A percentile compares a stretch with the other conserved stretches of the same genome.
These are phyloP conservation scores for Chaetomium tenue DNA, from an alignment of 495 filamentous ascomycete species.

Conservation along the genomic window DNA sequence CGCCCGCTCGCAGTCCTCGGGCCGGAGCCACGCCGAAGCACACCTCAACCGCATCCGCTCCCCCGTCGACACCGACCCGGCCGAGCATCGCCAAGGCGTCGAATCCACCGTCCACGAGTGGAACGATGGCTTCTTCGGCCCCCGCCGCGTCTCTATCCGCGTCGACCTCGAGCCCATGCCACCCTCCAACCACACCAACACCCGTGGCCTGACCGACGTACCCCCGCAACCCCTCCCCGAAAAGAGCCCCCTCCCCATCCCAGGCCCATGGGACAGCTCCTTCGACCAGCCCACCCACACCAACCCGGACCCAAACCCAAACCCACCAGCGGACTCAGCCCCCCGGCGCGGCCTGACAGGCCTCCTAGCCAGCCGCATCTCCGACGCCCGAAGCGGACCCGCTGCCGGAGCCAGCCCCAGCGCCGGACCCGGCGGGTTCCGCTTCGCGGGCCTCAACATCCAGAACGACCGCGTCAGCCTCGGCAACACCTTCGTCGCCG, in stretches of 20 bases:
- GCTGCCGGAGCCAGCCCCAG: neutral
- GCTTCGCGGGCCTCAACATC: conserved; percentile 38
- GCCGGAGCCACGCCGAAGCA: conserved; percentile 35
- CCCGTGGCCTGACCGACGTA: neutral
- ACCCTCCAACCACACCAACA: neutral
- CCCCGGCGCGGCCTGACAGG: too few species aligned
- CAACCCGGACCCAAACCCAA: too few species aligned
- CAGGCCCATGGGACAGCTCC: neutral
- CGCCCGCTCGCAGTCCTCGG: conserved; percentile 16
- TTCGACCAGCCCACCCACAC: too few species aligned
- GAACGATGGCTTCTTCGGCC: conserved; percentile 52
- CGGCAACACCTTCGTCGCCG: conserved; percentile 42
- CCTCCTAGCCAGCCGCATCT: neutral
- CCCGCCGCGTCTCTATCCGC: conserved; percentile 35
- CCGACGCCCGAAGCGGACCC: neutral
- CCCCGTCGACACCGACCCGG: conserved; percentile 6
- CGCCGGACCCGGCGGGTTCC: conserved; percentile 28
- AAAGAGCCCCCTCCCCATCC: conserved; percentile 9
- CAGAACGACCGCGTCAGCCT: conserved; percentile 42
- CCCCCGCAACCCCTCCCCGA: neutral
- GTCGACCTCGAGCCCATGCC: conserved; percentile 4
- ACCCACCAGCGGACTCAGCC: too few species aligned
- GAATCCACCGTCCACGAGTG: conserved; percentile 47
- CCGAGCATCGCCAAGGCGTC: conserved; percentile 22
- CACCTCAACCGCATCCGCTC: conserved; percentile 38